Percentiles rank a stretch among this genome's conserved stretches.
phyloP scores from a whole-genome alignment of 805 yeast genomes.

The Metschnikowia kunwiensis region DNA sequence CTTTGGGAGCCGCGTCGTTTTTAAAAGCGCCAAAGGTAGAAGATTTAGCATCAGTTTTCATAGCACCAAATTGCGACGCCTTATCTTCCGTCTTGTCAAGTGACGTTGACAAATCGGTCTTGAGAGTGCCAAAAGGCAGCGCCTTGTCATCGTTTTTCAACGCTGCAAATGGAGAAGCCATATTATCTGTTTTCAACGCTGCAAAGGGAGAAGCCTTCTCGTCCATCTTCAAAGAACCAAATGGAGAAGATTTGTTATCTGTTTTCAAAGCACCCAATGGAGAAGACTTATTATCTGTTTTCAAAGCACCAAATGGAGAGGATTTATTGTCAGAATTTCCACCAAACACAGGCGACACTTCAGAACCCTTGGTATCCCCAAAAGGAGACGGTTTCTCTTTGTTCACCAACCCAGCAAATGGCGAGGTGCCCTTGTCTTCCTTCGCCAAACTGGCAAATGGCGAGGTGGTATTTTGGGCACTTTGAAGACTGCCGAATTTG shows the following conservation, averaged over 20 bases:
- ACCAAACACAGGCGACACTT: too few relatives aligned
- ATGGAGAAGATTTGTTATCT: constrained; percentile 1
- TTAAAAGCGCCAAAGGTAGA: too few relatives aligned
- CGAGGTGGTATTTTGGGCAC: background rate
- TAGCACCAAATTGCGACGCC: too few relatives aligned
- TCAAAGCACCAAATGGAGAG: too few relatives aligned
- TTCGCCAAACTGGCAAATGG: constrained; percentile 6
- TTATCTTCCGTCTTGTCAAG: too few relatives aligned
- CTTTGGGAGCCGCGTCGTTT: too few relatives aligned
- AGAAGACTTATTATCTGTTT: background rate
- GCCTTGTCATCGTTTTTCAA: background rate
- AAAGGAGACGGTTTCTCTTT: constrained; percentile 3
- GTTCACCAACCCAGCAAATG: constrained; percentile 5
- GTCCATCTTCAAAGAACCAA: constrained; percentile 3
- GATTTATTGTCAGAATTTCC: too few relatives aligned
- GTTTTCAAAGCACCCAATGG: background rate
- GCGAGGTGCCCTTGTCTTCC: constrained; percentile 1
- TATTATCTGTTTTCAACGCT: constrained; percentile 1
- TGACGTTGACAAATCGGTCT: too few relatives aligned
- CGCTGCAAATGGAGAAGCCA: constrained; percentile 9
- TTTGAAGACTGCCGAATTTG: constrained; percentile 6
- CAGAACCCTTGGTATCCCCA: constrained; percentile 1
- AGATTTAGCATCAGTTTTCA: too few relatives aligned
- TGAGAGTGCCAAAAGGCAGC: constrained; percentile 4
- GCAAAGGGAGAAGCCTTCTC: constrained; percentile 2